Evolutionary conservation across 2,329 filamentous ascomycete species (phyloP), one percentile per base, ranked within the genome.

Genomic region (Colletotrichum gloeosporioides): DNA sequence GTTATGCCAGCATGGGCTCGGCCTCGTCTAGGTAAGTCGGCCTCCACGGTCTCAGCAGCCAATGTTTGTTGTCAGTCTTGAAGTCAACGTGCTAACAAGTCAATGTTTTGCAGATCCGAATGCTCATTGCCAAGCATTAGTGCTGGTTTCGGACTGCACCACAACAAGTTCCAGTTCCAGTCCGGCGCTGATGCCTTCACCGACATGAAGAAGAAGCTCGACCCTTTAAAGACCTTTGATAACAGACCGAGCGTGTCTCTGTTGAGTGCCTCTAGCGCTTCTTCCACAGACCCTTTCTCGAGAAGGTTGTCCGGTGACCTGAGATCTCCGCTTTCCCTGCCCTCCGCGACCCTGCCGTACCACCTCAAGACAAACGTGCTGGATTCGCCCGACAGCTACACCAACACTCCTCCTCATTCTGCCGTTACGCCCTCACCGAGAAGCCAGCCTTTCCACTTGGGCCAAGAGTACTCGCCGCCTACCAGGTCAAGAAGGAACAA

Each of bases 151-250:
- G 88, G 89, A 71, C 84, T 89, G 71, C 87, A 87, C 76, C 89
- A 90, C 78, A 88, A 86, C 78, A 87, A 86, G 53, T 90, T 87
- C 73, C 85, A 89, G 73, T 89, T 90, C 77, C 84, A 85, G 64
- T 85, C 87, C 6, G 84, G 85, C 68, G 86, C 87, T 79, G 84
- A 89, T 61, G 83, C 88, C 16, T 88, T 91, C 69, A 88, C 89
- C 75, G 87, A 85, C 75, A 86, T 91, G 80, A 88, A 91, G 75
- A 90, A 89, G 81, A 92, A 90, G 82, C 84, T 92, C n/a, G 87
- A 91, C 73, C 86, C 87, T 2, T 82, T 86, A 49, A 85, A 87
- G 49, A 85, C 83, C 0, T 79, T 87, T n/a, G 88, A 89, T 73
- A 88, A 85, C 69, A 82, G 82, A 18, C 85, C 88, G 27, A 81